A percentile compares a stretch with the other conserved stretches of the same genome.
phyloP scores from a whole-genome alignment of 257 asterid species.

The Plantago major region DNA sequence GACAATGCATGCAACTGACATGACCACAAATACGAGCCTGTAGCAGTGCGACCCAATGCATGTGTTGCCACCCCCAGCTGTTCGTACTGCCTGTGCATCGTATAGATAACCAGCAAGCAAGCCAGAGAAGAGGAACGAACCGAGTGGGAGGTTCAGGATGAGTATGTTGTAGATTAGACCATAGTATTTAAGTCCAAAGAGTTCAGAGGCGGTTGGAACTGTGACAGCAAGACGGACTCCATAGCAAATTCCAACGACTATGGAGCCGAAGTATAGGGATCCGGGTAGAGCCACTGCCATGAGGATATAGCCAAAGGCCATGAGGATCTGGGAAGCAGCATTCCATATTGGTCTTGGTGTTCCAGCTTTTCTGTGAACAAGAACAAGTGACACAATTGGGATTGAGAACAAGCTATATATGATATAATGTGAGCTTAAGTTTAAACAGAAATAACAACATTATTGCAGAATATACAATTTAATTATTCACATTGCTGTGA shows the following conservation, averaged over 20 bases:
- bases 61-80: slow-evolving; percentile 55
- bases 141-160: slow-evolving; percentile 62
- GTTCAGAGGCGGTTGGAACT: slow-evolving; percentile 63
- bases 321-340: slow-evolving; percentile 64
- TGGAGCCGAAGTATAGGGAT: slow-evolving; percentile 63
- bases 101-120: slow-evolving; percentile 60
- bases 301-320: slow-evolving; percentile 54
- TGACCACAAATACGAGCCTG: slow-evolving; percentile 51
- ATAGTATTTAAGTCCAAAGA: slow-evolving; percentile 68
- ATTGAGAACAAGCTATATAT: neutral
- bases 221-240: slow-evolving; percentile 63
- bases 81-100: slow-evolving; percentile 47
- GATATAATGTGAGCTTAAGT: no score
- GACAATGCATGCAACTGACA: slow-evolving; percentile 47
- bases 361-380: slow-evolving; percentile 40
- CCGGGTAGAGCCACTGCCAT: slow-evolving; percentile 67
- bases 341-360: slow-evolving; percentile 78
- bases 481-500: no score
- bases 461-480: no score
- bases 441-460: no score
- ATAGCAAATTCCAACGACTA: slow-evolving; percentile 60
- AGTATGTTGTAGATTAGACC: slow-evolving; percentile 73
- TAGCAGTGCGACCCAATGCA: slow-evolving; percentile 69
- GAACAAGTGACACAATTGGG: neutral
- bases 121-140: slow-evolving; percentile 78